These are phyloP conservation scores for Bacidia rubella DNA, from an alignment of 495 filamentous ascomycete species.

Conservation along the genomic window DNA sequence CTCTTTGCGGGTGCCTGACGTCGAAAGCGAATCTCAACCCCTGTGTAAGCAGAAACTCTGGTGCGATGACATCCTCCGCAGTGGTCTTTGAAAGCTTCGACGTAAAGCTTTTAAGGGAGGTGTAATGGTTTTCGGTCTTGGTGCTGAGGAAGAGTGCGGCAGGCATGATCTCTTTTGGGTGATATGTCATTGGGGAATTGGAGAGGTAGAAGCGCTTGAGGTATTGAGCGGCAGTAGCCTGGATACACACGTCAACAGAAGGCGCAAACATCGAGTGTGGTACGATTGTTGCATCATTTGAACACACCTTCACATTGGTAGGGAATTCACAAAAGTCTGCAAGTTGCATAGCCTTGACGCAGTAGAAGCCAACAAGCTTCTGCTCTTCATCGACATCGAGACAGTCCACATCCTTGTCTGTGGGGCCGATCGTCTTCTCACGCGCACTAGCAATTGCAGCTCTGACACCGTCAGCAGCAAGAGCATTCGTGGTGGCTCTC, in stretches of 20 bases:
- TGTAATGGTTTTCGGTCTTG: constrained; percentile 78
- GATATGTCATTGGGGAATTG: constrained; percentile 90
- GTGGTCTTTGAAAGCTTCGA: constrained; percentile 49
- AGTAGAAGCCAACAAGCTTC: constrained; percentile 67
- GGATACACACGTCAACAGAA: neutral
- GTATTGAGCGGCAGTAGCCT: constrained; percentile 85
- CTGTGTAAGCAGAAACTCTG: constrained; percentile 84
- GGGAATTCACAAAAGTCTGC: constrained; percentile 66
- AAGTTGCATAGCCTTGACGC: constrained; percentile 56
- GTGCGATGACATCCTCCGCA: constrained; percentile 66
- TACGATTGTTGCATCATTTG: neutral
- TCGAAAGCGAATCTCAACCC: constrained; percentile 90
- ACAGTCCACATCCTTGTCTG: constrained; percentile 47
- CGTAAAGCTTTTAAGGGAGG: constrained; percentile 52
- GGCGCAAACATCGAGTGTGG: neutral
- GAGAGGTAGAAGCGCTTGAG: constrained; percentile 88
- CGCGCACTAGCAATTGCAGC: constrained; percentile 37
- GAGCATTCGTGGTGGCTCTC: constrained; percentile 60
- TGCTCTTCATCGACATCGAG: constrained; percentile 67
- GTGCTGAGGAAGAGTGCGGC: constrained; percentile 81
- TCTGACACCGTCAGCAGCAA: constrained; percentile 58
- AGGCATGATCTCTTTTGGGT: constrained; percentile 71
- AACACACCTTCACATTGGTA: constrained; percentile 58
- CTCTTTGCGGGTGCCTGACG: constrained; percentile 80
- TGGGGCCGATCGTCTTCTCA: constrained; percentile 14